Evolutionary conservation across 768 basidiomycete genomes (phyloP).

Genomic region (Stropharia rugosoannulata): DNA sequence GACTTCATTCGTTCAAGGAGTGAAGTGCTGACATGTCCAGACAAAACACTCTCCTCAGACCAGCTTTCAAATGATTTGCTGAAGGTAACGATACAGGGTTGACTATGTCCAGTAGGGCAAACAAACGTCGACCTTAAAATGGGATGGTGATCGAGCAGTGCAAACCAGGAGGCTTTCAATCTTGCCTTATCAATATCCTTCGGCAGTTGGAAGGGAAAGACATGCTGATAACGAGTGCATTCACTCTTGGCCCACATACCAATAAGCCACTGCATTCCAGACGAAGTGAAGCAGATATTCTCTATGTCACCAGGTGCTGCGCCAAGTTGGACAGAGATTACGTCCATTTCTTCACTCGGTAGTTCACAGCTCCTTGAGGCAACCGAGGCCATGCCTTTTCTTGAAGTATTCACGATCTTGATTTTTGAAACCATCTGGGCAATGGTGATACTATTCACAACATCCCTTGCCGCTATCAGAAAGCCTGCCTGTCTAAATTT

Average conservation of each 20-base stretch:
- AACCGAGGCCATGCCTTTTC: not conserved
- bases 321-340: slow-evolving; percentile 19
- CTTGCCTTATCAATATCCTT: slow-evolving; percentile 23
- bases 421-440: slow-evolving; percentile 25
- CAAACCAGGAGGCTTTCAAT: slow-evolving; percentile 35
- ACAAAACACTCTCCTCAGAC: slow-evolving; percentile 18
- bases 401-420: not conserved
- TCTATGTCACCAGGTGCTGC: slow-evolving; percentile 17
- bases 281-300: slow-evolving; percentile 21
- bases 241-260: slow-evolving; percentile 43
- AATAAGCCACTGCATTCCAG: slow-evolving; percentile 36
- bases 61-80: slow-evolving; percentile 17
- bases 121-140: slow-evolving; percentile 45
- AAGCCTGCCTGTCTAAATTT: slow-evolving; percentile 38
- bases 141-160: slow-evolving; percentile 31
- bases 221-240: slow-evolving; percentile 41
- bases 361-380: slow-evolving; percentile 3
- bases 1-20: slow-evolving; percentile 22
- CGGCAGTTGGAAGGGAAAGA: slow-evolving; percentile 38
- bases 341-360: slow-evolving; percentile 15
- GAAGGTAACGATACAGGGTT: slow-evolving; percentile 28
- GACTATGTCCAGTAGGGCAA: slow-evolving; percentile 19
- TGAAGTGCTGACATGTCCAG: slow-evolving; percentile 11
- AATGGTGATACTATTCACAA: slow-evolving; percentile 39
- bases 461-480: slow-evolving; percentile 32